Evolutionary conservation across 2,329 filamentous ascomycete species (phyloP).

Genomic region (Neocucurbitaria cava): DNA sequence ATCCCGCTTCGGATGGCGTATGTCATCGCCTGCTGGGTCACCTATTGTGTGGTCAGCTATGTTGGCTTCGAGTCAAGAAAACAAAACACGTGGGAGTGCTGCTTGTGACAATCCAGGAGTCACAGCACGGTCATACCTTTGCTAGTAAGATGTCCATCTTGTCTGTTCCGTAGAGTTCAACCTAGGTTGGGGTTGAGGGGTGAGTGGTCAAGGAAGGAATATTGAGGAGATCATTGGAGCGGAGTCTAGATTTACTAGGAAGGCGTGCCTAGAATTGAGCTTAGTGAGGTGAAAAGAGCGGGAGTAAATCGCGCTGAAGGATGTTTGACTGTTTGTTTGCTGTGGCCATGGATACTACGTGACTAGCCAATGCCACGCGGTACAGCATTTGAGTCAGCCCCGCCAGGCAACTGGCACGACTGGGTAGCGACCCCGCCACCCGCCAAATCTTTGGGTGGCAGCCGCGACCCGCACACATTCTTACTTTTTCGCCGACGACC

Average conservation of each 20-base stretch:
- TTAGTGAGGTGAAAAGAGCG: not conserved
- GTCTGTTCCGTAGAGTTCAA: slow-evolving; percentile 14
- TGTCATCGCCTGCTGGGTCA: slow-evolving; percentile 83
- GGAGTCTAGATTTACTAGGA: not conserved
- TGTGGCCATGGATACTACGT: slow-evolving; percentile 20
- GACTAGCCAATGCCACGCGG: slow-evolving; percentile 36
- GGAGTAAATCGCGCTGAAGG: slow-evolving; percentile 2
- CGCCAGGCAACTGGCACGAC: slow-evolving; percentile 15
- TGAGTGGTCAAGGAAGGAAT: not conserved
- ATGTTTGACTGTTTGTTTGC: slow-evolving; percentile 18
- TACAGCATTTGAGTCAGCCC: slow-evolving; percentile 25
- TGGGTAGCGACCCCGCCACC: slow-evolving; percentile 26
- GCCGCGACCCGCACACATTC: slow-evolving; percentile 29
- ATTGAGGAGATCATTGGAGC: slow-evolving; percentile 4
- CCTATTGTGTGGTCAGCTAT: slow-evolving; percentile 48
- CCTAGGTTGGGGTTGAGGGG: not conserved
- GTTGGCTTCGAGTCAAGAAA: not conserved
- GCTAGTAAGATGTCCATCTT: slow-evolving; percentile 75
- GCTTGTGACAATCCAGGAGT: slow-evolving; percentile 4
- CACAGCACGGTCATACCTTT: slow-evolving; percentile 55
- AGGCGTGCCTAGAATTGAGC: not conserved
- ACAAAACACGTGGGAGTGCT: not conserved
- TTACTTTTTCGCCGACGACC: slow-evolving; percentile 26
- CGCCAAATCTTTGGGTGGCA: slow-evolving; percentile 27
- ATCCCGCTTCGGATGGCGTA: slow-evolving; percentile 89